phyloP scores from a whole-genome alignment of 2,329 filamentous ascomycete genomes.

The Penicillium sp. region DNA sequence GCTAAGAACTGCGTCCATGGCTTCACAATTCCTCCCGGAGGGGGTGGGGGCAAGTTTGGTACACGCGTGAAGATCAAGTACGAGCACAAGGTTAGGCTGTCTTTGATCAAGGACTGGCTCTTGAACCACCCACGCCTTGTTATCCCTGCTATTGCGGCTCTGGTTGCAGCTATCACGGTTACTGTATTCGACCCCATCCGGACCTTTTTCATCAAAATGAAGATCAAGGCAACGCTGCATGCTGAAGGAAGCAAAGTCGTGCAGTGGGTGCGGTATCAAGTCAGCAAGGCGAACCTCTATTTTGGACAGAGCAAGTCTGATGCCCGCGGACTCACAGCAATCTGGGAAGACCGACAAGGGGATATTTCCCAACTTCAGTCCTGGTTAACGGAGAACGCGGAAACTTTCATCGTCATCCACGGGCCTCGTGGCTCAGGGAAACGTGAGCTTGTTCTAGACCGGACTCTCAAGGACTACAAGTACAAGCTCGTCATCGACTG shows the following conservation, averaged over 20 bases:
- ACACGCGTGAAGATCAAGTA: conserved; percentile 84
- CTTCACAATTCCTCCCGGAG: conserved; percentile 68
- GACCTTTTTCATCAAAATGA: conserved; percentile 87
- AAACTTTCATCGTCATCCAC: conserved; percentile 93
- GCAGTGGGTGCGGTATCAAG: conserved; percentile 78
- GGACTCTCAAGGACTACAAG: conserved; percentile 75
- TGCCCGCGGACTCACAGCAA: conserved; percentile 72
- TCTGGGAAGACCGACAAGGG: conserved; percentile 85
- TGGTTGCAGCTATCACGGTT: conserved; percentile 82
- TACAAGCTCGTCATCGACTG: conserved; percentile 89
- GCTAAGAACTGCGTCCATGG: conserved; percentile 93
- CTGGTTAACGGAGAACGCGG: conserved; percentile 85
- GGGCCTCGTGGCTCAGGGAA: conserved; percentile 92
- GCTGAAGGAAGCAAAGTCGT: conserved; percentile 75
- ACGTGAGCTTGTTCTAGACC: conserved; percentile 82
- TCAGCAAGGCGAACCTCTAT: conserved; percentile 51
- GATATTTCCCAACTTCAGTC: conserved; percentile 81
- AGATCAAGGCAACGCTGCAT: conserved; percentile 78
- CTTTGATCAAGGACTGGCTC: conserved; percentile 87
- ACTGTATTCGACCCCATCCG: conserved; percentile 92
- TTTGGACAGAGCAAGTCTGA: conserved; percentile 57
- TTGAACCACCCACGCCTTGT: conserved; percentile 84
- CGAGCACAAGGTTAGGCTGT: conserved; percentile 74
- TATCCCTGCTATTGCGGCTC: conserved; percentile 78
- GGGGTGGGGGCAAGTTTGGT: conserved; percentile 74